These are phyloP conservation scores for Xylogone sp. DNA, from an alignment of 2,329 filamentous ascomycete species.

Conservation along the genomic window DNA sequence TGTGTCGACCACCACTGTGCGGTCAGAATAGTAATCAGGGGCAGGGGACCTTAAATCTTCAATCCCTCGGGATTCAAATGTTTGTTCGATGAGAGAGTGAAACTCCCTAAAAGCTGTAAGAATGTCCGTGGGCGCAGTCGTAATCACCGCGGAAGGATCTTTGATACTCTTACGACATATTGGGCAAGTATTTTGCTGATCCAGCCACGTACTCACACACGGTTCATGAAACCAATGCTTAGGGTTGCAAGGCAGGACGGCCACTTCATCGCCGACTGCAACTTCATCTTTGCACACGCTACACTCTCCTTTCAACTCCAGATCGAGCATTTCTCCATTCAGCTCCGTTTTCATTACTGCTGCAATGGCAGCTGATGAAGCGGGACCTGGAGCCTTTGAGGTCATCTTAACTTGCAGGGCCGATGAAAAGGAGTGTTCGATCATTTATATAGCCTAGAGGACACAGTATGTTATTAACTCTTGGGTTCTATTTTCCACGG, in stretches of 20 bases:
- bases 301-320: conserved; percentile 71
- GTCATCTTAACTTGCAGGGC: no score
- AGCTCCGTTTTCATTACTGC: conserved; percentile 68
- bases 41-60: no score
- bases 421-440: no score
- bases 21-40: no score
- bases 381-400: conserved; percentile 78
- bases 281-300: conserved; percentile 93
- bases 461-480: no score
- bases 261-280: conserved; percentile 66
- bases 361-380: conserved; percentile 69
- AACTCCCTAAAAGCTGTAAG: no score
- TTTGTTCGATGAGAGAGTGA: no score
- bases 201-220: conserved; percentile 80
- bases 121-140: no score
- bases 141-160: conserved; percentile 10
- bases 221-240: conserved; percentile 89
- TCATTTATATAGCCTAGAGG: no score
- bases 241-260: conserved; percentile 78
- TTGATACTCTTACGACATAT: conserved; percentile 57
- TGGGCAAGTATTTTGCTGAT: conserved; percentile 89
- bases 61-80: no score
- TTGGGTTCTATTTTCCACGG: no score
- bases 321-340: conserved; percentile 63
- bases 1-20: no score